Evolutionary conservation across 352 stramenopile species (phyloP).

Genomic region (Pythium utonaiense): DNA sequence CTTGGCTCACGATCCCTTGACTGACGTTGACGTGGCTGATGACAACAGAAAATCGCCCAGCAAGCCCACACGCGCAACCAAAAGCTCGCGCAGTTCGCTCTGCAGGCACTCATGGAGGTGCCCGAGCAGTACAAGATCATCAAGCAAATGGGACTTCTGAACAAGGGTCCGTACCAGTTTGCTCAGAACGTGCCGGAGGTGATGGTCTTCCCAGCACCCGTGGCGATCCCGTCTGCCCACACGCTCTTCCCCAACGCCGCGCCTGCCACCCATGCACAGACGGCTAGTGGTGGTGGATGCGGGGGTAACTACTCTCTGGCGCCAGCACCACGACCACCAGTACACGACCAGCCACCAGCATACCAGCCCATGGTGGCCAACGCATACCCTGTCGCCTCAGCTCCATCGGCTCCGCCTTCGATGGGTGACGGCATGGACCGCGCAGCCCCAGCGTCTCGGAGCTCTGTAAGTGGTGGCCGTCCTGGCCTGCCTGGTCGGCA

Average conservation of each 20-base stretch:
- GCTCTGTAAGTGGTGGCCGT: not conserved
- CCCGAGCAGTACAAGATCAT: conserved; percentile 79
- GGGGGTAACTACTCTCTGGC: conserved; percentile 24
- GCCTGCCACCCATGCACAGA: not conserved
- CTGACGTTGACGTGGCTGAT: not conserved
- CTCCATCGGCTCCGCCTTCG: conserved; percentile 10
- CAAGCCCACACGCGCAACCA: conserved; percentile 30
- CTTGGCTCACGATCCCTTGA: too few relatives aligned
- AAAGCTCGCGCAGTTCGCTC: conserved; percentile 68
- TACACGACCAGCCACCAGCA: not conserved
- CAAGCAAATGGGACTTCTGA: conserved; percentile 65
- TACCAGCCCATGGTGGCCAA: not conserved
- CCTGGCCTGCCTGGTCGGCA: conserved; percentile 14
- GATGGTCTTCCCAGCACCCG: conserved; percentile 56
- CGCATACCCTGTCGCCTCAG: conserved; percentile 12
- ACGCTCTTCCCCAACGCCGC: not conserved
- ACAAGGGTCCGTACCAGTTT: conserved; percentile 41
- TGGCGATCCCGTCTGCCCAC: conserved; percentile 4
- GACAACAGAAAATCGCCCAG: conserved; percentile 45
- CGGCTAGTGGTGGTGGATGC: conserved; percentile 6
- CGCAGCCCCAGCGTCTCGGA: not conserved
- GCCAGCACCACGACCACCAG: conserved; percentile 1
- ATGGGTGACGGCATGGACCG: not conserved
- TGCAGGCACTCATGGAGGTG: conserved; percentile 85
- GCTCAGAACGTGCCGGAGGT: conserved; percentile 53